Evolutionary conservation across 495 filamentous ascomycete genomes (phyloP), one percentile per base, ranked within the genome.

Genomic region (Annulohypoxylon maeteangense): DNA sequence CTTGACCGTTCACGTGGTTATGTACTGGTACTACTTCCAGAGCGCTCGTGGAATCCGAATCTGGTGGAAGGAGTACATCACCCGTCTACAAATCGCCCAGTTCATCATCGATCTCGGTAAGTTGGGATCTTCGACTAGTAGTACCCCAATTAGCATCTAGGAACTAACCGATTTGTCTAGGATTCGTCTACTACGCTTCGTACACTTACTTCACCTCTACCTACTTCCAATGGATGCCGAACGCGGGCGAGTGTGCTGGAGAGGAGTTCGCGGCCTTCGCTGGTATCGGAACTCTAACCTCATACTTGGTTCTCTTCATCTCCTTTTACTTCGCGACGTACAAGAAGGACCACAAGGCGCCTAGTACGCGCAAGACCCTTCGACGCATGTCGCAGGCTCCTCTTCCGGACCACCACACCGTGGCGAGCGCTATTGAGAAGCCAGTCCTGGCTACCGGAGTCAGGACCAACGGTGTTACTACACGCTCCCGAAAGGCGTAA

Each of bases 261-360:
- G 95, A 98, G 86, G 95, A 99, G 83, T 98, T 97, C 76, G 95
- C 95, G 57, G 95, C 95, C 25, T 92, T 98, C 78, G 88, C 94
- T 57, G 95, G 95, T 73, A 95, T 97, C 62, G 93, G 85, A 64
- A 96, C 97, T 76, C 83, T 99, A 74, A 92, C 86, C 82, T 95
- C 92, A 45, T 99, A 99, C 87, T 89, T 99, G 62, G 84, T 98
- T 69, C 92, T 99, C 63, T 99, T 99, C 88, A 97, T 99, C 85
- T 93, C 91, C 55, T 99, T 99, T 91, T 99, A 99, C 87, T 85
- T 96, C 69, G 93, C 93, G 53, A 99, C 95, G 61, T 99, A 99
- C 85, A 93, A 92, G 82, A 97, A 96, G 88, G 84, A 88, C 56
- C 87, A 87, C 75, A 93, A 92, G 85, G 79, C 81, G 32, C 80